phyloP scores from a whole-genome alignment of 176 grass and related monocot genomes.

The Rhynchospora breviuscula region DNA sequence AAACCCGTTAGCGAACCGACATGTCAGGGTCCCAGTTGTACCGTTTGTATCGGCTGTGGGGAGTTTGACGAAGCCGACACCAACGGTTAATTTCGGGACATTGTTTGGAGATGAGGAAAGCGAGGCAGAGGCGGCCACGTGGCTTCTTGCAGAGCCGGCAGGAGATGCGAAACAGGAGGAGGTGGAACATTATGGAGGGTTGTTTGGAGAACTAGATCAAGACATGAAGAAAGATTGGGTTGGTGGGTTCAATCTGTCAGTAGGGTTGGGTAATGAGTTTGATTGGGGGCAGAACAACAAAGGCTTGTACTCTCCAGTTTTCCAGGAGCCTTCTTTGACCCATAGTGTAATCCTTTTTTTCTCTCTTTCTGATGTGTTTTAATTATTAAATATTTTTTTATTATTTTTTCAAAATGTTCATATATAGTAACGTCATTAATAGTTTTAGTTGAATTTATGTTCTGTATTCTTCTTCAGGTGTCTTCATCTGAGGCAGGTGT shows the following conservation, averaged over 20 bases:
- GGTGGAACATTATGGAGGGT: neutral
- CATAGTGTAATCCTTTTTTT: constrained; percentile 54
- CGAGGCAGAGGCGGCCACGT: constrained; percentile 60
- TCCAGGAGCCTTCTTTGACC: constrained; percentile 36
- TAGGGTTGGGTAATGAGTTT: constrained; percentile 52
- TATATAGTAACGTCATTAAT: too few relatives aligned
- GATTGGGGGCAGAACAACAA: constrained; percentile 49
- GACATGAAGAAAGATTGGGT: constrained; percentile 19
- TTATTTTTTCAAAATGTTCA: neutral
- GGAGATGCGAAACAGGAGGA: constrained; percentile 5
- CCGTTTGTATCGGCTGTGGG: constrained; percentile 49
- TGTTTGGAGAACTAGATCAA: neutral
- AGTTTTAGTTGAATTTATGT: too few relatives aligned
- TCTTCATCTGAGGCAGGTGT: constrained; percentile 80
- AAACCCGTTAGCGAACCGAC: constrained; percentile 64
- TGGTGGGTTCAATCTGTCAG: constrained; percentile 27
- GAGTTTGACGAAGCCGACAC: constrained; percentile 38
- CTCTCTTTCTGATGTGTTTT: neutral
- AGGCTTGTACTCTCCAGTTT: constrained; percentile 36
- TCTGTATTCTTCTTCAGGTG: constrained; percentile 25
- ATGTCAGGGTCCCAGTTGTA: constrained; percentile 55
- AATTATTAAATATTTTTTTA: neutral
- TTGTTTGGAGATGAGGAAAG: constrained; percentile 34
- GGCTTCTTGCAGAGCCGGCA: constrained; percentile 45
- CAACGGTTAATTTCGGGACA: neutral